phyloP scores from a whole-genome alignment of 139 green algal species.

The Auxenochlorella pyrenoidosa region DNA sequence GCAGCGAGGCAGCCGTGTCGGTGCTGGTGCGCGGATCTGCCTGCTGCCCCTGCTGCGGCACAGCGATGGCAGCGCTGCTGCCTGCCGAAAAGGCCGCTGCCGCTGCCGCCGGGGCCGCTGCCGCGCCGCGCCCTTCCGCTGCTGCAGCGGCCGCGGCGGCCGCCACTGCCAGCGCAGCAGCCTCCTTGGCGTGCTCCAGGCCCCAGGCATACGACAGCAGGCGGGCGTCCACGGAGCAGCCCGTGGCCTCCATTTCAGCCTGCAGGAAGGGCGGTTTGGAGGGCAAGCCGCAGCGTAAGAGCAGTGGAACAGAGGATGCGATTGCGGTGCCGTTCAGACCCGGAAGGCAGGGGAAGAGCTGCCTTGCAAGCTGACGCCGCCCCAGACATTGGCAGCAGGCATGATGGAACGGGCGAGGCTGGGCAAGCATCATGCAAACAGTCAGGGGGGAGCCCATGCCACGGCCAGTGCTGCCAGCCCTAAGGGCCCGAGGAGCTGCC shows the following conservation, averaged over 20 bases:
- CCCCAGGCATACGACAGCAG: conserved; percentile 62
- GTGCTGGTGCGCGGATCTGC: too few relatives aligned
- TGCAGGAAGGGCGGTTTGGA: background rate
- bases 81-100: background rate
- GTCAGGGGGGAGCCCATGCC: background rate
- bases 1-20: background rate
- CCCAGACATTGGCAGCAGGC: too few relatives aligned
- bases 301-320: too few relatives aligned
- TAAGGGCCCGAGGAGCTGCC: background rate
- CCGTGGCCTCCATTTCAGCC: conserved; percentile 44
- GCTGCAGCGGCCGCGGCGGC: background rate
- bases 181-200: conserved; percentile 41
- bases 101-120: background rate
- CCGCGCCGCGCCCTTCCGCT: background rate
- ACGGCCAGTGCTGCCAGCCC: background rate
- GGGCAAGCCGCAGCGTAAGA: background rate
- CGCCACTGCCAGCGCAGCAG: background rate
- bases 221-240: conserved; percentile 63
- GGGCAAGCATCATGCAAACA: background rate
- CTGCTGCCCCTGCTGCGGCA: background rate
- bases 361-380: too few relatives aligned
- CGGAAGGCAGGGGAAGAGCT: background rate
- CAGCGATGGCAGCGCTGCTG: background rate
- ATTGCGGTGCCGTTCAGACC: too few relatives aligned
- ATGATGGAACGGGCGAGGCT: background rate